phyloP scores from a whole-genome alignment of 208 protist species.

The Sergeia podlipaevii region DNA sequence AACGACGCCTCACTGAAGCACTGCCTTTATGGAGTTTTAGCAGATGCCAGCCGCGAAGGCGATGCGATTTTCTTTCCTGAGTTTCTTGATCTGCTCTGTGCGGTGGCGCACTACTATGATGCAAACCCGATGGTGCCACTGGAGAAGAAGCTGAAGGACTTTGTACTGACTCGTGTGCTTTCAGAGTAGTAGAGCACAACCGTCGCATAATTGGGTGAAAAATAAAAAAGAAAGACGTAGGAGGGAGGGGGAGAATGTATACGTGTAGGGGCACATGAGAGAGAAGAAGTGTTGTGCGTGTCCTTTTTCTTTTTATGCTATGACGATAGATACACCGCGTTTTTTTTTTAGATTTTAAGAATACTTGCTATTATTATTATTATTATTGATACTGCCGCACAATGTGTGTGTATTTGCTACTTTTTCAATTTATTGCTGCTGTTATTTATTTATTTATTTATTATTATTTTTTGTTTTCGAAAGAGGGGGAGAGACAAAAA shows the following conservation, averaged over 20 bases:
- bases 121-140: conserved; percentile 46
- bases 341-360: too few relatives aligned
- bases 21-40: conserved; percentile 32
- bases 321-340: too few relatives aligned
- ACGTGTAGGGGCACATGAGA: too few relatives aligned
- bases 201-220: background rate
- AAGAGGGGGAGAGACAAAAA: too few relatives aligned
- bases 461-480: conserved; percentile 2
- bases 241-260: too few relatives aligned
- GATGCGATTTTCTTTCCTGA: conserved; percentile 63
- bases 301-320: too few relatives aligned
- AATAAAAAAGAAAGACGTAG: background rate
- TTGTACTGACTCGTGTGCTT: conserved; percentile 46
- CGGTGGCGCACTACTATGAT: conserved; percentile 35
- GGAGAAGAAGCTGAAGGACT: conserved; percentile 43
- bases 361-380: too few relatives aligned
- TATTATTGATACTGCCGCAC: too few relatives aligned
- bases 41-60: conserved; percentile 39
- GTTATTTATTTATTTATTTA: conserved; percentile 17
- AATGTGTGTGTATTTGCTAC: background rate
- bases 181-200: conserved; percentile 4
- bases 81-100: conserved; percentile 63
- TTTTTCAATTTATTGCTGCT: background rate
- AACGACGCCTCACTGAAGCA: conserved; percentile 34
- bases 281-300: too few relatives aligned